Evolutionary conservation across 179 eudicot species (phyloP).

Genomic region (Spinacia oleracea): DNA sequence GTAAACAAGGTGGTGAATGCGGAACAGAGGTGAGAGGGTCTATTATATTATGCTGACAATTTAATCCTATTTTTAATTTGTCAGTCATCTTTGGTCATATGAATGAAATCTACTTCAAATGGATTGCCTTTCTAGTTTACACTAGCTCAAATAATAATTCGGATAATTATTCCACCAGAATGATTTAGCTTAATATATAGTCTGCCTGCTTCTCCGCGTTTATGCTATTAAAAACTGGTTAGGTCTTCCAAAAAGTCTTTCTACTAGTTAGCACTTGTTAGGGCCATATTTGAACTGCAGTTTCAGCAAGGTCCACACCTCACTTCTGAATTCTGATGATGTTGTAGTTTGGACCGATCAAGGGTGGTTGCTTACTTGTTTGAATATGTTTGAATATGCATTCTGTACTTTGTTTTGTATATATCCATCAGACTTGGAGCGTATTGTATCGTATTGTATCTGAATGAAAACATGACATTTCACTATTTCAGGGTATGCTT

Average conservation of each 20-base stretch:
- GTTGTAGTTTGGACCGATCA: not conserved
- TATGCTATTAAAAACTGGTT: not conserved
- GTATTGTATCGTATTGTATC: not conserved
- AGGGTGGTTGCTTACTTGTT: not conserved
- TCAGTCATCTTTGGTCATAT: not conserved
- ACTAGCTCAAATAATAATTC: not conserved
- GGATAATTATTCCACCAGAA: not conserved
- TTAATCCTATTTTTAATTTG: not conserved
- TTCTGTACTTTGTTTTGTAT: too few relatives aligned
- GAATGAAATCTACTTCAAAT: not conserved
- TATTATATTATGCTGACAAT: not conserved
- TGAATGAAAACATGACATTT: conserved; percentile 13
- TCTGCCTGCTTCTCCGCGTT: not conserved
- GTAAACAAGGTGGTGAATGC: not conserved
- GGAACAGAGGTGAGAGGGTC: too few relatives aligned
- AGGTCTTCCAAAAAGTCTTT: not conserved
- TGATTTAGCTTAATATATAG: not conserved
- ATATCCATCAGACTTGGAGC: too few relatives aligned
- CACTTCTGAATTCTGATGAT: too few relatives aligned
- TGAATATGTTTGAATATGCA: too few relatives aligned
- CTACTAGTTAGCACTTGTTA: too few relatives aligned
- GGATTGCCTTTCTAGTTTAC: not conserved
- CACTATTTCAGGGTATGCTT: conserved; percentile 61
- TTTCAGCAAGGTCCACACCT: not conserved
- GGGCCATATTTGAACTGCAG: too few relatives aligned